These are phyloP conservation scores for Aspergillus sp. DNA, from an alignment of 2,329 filamentous ascomycete species.

Conservation along the genomic window DNA sequence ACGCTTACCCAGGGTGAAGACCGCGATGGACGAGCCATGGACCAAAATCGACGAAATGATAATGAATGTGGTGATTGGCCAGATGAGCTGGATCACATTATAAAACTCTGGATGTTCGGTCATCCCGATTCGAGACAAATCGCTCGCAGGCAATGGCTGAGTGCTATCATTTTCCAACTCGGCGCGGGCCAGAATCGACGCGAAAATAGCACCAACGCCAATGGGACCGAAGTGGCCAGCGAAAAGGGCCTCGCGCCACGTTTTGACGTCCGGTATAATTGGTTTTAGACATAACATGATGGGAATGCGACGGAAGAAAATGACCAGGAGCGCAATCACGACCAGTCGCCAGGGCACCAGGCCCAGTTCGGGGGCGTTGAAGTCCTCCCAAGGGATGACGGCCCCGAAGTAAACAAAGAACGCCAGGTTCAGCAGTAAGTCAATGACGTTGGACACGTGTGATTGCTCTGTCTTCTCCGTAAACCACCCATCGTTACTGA, in stretches of 20 bases:
- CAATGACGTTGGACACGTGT: slow-evolving; percentile 98
- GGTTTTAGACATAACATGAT: slow-evolving; percentile 90
- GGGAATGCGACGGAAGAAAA: slow-evolving; percentile 91
- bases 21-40: slow-evolving; percentile 94
- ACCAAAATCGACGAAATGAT: slow-evolving; percentile 92
- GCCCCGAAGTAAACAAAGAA: slow-evolving; percentile 98
- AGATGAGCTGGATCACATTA: slow-evolving; percentile 73
- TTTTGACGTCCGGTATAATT: slow-evolving; percentile 91
- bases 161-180: slow-evolving; percentile 72
- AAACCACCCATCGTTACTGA: slow-evolving; percentile 99
- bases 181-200: slow-evolving; percentile 85
- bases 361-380: slow-evolving; percentile 66
- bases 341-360: slow-evolving; percentile 80
- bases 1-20: slow-evolving; percentile 93
- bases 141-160: slow-evolving; percentile 60
- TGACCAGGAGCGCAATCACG: slow-evolving; percentile 87
- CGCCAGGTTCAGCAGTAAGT: slow-evolving; percentile 88
- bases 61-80: slow-evolving; percentile 91
- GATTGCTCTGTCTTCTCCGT: slow-evolving; percentile 96
- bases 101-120: slow-evolving; percentile 44
- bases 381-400: slow-evolving; percentile 93
- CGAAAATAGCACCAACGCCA: slow-evolving; percentile 91
- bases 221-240: slow-evolving; percentile 97
- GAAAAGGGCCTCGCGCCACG: slow-evolving; percentile 93
- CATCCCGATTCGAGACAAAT: slow-evolving; percentile 43